These are phyloP conservation scores for Dothistroma septosporum DNA, from an alignment of 2,329 filamentous ascomycete genomes.

Conservation along the genomic window DNA sequence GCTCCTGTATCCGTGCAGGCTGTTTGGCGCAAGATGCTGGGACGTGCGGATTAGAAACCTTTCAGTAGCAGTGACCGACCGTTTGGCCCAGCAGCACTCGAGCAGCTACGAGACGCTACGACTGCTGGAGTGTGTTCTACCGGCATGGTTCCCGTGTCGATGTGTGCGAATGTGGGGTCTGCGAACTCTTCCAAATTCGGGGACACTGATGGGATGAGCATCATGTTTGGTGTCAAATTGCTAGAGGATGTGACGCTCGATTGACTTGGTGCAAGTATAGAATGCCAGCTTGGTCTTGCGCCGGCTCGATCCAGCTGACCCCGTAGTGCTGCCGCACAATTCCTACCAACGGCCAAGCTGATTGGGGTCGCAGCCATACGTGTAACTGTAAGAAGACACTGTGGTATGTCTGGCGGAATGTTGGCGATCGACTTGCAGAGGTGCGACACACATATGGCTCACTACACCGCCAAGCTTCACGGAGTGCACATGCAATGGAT, in stretches of 20 bases:
- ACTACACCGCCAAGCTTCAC: neutral
- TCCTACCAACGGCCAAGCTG: constrained; percentile 8
- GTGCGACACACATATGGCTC: neutral
- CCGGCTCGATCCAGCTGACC: neutral
- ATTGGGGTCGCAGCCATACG: constrained; percentile 9
- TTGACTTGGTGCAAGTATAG: neutral
- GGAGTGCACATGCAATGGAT: neutral
- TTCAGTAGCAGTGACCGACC: neutral
- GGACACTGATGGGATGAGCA: neutral
- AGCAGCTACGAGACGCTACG: too few relatives aligned
- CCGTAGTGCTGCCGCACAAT: constrained; percentile 9
- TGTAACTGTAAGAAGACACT: constrained; percentile 9
- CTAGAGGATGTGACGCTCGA: neutral
- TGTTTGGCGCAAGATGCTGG: neutral
- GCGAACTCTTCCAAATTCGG: neutral
- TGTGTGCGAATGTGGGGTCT: too few relatives aligned
- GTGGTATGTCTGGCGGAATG: constrained; percentile 6
- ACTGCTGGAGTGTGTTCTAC: too few relatives aligned
- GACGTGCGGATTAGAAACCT: neutral
- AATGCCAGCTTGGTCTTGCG: neutral
- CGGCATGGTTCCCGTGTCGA: too few relatives aligned
- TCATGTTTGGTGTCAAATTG: neutral
- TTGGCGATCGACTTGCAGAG: neutral
- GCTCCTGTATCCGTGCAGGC: neutral
- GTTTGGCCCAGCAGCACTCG: neutral